These are phyloP conservation scores for Boletus barrowsii DNA, from an alignment of 768 basidiomycete species.

Conservation along the genomic window DNA sequence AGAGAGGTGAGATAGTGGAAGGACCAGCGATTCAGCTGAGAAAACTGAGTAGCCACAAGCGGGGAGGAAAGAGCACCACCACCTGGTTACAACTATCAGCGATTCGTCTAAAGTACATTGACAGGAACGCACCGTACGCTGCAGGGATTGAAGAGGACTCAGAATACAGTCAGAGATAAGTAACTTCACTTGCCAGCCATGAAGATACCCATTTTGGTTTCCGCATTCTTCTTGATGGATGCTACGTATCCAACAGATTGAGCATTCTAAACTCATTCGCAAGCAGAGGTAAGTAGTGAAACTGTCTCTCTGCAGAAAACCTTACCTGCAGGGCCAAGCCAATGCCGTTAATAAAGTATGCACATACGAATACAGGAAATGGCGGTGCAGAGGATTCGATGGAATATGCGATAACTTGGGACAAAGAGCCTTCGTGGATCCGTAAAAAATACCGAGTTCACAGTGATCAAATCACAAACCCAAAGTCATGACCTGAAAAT, in stretches of 20 bases:
- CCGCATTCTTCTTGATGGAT: slow-evolving; percentile 44
- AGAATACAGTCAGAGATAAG: neutral
- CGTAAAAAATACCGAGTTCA: neutral
- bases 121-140: slow-evolving; percentile 12
- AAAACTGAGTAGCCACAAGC: slow-evolving; percentile 54
- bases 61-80: slow-evolving; percentile 51
- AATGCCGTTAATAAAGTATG: slow-evolving; percentile 41
- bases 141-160: neutral
- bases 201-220: slow-evolving; percentile 56
- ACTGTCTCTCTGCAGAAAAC: neutral
- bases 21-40: slow-evolving; percentile 36
- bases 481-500: slow-evolving; percentile 37
- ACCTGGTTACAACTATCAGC: slow-evolving; percentile 22
- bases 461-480: slow-evolving; percentile 20
- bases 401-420: slow-evolving; percentile 39
- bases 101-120: neutral
- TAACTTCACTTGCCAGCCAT: slow-evolving; percentile 36
- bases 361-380: slow-evolving; percentile 55
- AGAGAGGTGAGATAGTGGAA: slow-evolving; percentile 52
- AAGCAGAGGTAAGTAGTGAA: no score
- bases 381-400: slow-evolving; percentile 45
- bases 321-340: slow-evolving; percentile 46
- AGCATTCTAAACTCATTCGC: slow-evolving; percentile 39
- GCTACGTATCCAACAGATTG: slow-evolving; percentile 61
- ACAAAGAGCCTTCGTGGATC: slow-evolving; percentile 32